Evolutionary conservation across 768 basidiomycete genomes (phyloP), one percentile per base, ranked within the genome.

Genomic region (Boletus pseudopeckii): DNA sequence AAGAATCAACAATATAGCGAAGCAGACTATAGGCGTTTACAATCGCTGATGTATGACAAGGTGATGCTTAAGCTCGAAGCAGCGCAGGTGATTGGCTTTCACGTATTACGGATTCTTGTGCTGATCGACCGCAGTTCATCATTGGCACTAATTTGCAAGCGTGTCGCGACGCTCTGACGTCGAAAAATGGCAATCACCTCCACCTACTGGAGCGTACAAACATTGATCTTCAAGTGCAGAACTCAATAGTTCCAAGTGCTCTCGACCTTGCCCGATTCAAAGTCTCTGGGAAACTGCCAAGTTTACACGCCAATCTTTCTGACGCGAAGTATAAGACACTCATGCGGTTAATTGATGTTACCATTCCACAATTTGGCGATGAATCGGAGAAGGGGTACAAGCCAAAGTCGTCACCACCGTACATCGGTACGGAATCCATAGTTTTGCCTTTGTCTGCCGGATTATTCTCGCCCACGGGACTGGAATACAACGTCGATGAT

Each of bases 1-100:
- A 83, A 90, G 47, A 85, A 88, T 43, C 83, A 88, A 66, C 77
- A 87, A 64, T 97, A 97, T 68, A 83, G 76, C 38, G 92, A 94
- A 17, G 88, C 88, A 47, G 97, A 99, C 62, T 94, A 88, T 71
- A 77, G 77, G 60, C 80, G 83, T 49, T 77, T 99, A 24, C 93
- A 98, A 71, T 86, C 86, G 3, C 74, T 98, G 34, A 96, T 98
- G 92, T 99, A 98, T 64, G 97, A 99, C 71, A 90, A 87, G 59
- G 76, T 97, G 60, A 81, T 80, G 11, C 77, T 99, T 36, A 84
- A 82, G 52, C 79, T 99, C 17, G 79, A 93, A 60, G 86, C 89
- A 41, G 93, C 97, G 13, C 96, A 98, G 84, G 94, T 95, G 56
- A 52, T 45, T 22, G n/a, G 24, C 32, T 42, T 34, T 30, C 11